phyloP scores from a whole-genome alignment of 1,139 yeast genomes.

The Lodderomyces parapsilosis region DNA sequence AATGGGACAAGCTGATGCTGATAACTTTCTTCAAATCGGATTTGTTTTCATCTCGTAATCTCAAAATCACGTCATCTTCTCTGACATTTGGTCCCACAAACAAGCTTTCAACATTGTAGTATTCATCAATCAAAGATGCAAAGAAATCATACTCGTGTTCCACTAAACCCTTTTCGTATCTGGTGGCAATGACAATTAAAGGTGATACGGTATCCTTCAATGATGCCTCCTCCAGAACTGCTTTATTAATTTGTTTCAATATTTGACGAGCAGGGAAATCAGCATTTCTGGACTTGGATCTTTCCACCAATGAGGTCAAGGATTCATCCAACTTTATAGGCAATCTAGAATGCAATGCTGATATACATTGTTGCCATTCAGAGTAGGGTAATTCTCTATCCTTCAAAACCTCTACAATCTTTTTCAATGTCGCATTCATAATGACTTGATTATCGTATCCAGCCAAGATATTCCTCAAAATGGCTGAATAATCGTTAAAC shows the following conservation, averaged over 20 bases:
- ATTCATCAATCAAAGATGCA: slow-evolving; percentile 66
- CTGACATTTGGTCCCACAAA: slow-evolving; percentile 75
- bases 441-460: slow-evolving; percentile 97
- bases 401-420: slow-evolving; percentile 68
- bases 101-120: slow-evolving; percentile 71
- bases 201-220: slow-evolving; percentile 69
- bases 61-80: slow-evolving; percentile 83
- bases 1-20: slow-evolving; percentile 75
- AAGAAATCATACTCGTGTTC: slow-evolving; percentile 83
- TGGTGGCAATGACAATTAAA: slow-evolving; percentile 63
- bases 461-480: slow-evolving; percentile 72
- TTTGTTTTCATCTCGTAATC: slow-evolving; percentile 83
- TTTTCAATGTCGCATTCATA: slow-evolving; percentile 77
- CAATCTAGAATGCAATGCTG: slow-evolving; percentile 90
- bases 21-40: slow-evolving; percentile 74
- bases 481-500: slow-evolving; percentile 56
- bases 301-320: slow-evolving; percentile 63
- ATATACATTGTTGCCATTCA: slow-evolving; percentile 82
- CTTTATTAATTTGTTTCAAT: slow-evolving; percentile 58
- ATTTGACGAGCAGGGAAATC: slow-evolving; percentile 93
- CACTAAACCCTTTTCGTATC: slow-evolving; percentile 72
- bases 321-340: slow-evolving; percentile 74
- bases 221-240: slow-evolving; percentile 48
- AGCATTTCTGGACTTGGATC: slow-evolving; percentile 64
- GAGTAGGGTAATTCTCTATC: slow-evolving; percentile 86